Conservation (phyloP, 2,329 filamentous ascomycete genomes). For the Onygenales sp. region DNA sequence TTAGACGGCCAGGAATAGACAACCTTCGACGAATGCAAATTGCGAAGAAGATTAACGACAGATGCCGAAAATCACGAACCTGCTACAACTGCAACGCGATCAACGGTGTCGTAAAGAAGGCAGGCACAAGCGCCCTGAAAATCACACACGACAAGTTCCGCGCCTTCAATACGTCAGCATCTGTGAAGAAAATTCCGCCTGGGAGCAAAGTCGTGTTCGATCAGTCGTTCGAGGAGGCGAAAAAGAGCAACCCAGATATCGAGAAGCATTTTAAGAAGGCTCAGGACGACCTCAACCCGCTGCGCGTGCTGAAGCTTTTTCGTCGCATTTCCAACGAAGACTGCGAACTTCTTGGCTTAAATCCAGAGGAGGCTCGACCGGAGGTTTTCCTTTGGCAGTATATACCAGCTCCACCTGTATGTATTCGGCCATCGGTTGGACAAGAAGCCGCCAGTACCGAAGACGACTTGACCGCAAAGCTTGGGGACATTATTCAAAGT, state of each 20-base stretch:
- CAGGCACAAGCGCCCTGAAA: constrained; percentile 72
- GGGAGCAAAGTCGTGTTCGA: constrained; percentile 77
- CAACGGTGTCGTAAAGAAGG: constrained; percentile 88
- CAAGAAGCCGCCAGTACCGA: constrained; percentile 92
- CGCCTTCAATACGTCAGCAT: constrained; percentile 78
- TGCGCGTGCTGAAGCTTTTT: constrained; percentile 83
- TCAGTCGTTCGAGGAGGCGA: constrained; percentile 71
- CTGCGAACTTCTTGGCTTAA: constrained; percentile 82
- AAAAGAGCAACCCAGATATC: constrained; percentile 66
- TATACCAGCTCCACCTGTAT: constrained; percentile 85
- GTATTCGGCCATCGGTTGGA: constrained; percentile 84
- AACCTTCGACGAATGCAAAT: constrained; percentile 76
- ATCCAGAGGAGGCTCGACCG: constrained; percentile 75
- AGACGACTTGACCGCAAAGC: constrained; percentile 90
- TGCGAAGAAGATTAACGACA: constrained; percentile 77
- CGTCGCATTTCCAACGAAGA: constrained; percentile 76
- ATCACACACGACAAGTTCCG: constrained; percentile 89
- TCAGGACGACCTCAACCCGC: constrained; percentile 85
- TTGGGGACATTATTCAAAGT: constrained; percentile 92
- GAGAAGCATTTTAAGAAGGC: constrained; percentile 88
- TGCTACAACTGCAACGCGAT: constrained; percentile 73
- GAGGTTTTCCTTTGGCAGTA: constrained; percentile 99
- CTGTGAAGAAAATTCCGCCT: constrained; percentile 73
- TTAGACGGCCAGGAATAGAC: constrained; percentile 74
- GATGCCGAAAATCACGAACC: constrained; percentile 75